These are phyloP conservation scores for Volvariella volvacea DNA, from an alignment of 1,284 basidiomycete species.

Conservation along the genomic window DNA sequence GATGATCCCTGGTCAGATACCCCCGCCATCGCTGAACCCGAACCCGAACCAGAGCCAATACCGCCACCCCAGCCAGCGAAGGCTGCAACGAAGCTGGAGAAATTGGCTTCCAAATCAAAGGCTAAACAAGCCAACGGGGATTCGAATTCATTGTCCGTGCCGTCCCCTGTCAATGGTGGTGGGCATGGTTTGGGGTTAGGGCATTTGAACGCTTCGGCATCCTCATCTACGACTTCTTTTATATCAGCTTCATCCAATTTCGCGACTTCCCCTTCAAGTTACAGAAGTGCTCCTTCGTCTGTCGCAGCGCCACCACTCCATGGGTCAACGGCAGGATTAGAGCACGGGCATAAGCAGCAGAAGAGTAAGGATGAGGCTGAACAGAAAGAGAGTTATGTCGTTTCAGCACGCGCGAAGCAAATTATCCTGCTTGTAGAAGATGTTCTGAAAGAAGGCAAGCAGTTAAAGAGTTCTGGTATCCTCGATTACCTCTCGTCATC, in stretches of 20 bases:
- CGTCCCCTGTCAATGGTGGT: too few relatives aligned
- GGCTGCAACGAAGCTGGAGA: conserved; percentile 51
- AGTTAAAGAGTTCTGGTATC: conserved; percentile 49
- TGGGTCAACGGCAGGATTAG: too few relatives aligned
- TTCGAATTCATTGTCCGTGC: background rate
- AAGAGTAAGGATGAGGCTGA: too few relatives aligned
- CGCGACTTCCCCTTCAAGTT: too few relatives aligned
- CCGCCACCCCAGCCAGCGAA: conserved; percentile 33
- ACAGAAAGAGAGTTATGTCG: conserved; percentile 47
- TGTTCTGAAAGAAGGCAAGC: conserved; percentile 50
- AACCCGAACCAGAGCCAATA: conserved; percentile 17
- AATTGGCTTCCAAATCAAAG: conserved; percentile 47
- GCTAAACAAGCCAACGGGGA: conserved; percentile 4
- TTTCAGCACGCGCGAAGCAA: conserved; percentile 48
- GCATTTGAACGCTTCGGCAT: too few relatives aligned
- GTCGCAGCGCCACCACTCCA: too few relatives aligned
- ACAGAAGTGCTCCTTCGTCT: too few relatives aligned
- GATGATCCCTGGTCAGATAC: conserved; percentile 60
- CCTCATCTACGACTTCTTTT: too few relatives aligned
- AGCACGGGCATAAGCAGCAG: too few relatives aligned
- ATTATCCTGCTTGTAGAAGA: conserved; percentile 57
- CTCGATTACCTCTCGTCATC: conserved; percentile 30
- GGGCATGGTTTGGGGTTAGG: too few relatives aligned
- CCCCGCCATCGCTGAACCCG: conserved; percentile 15
- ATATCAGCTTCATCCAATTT: too few relatives aligned